Evolutionary conservation across 768 basidiomycete species (phyloP).

Genomic region (Hypholoma fasciculare): DNA sequence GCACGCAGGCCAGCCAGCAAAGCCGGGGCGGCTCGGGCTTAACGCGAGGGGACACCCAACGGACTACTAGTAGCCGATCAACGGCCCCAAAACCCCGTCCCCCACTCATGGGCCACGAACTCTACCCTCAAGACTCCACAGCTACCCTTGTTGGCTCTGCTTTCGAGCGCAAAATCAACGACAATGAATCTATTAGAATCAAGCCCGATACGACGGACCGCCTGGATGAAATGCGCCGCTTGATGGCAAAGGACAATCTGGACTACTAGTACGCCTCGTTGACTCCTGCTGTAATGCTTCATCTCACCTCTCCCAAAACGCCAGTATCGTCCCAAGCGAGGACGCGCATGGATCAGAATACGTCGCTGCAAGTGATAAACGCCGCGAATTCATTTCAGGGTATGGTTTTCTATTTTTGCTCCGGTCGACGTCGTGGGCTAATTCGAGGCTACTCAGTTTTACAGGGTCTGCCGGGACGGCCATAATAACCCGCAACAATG

Average conservation of each 20-base stretch:
- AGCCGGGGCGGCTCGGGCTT: slow-evolving; percentile 26
- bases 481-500: slow-evolving; percentile 62
- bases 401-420: slow-evolving; percentile 30
- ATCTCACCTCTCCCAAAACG: slow-evolving; percentile 5
- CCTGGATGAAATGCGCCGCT: slow-evolving; percentile 59
- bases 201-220: slow-evolving; percentile 59
- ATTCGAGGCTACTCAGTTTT: slow-evolving; percentile 21
- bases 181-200: slow-evolving; percentile 53
- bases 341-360: slow-evolving; percentile 88
- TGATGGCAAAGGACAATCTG: slow-evolving; percentile 67
- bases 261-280: slow-evolving; percentile 69
- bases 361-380: slow-evolving; percentile 72
- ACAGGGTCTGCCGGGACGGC: slow-evolving; percentile 63
- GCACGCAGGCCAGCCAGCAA: slow-evolving; percentile 29
- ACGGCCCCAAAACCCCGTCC: slow-evolving; percentile 37
- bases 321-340: slow-evolving; percentile 72
- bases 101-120: slow-evolving; percentile 34
- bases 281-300: neutral
- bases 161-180: slow-evolving; percentile 66
- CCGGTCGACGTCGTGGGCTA: neutral
- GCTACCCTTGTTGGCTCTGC: slow-evolving; percentile 79
- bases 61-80: slow-evolving; percentile 27
- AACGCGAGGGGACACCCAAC: slow-evolving; percentile 25
- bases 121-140: slow-evolving; percentile 61
- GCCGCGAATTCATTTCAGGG: slow-evolving; percentile 79